These are phyloP conservation scores for Suhomyces xylopsoci DNA, from an alignment of 805 yeast genomes.

Conservation along the genomic window DNA sequence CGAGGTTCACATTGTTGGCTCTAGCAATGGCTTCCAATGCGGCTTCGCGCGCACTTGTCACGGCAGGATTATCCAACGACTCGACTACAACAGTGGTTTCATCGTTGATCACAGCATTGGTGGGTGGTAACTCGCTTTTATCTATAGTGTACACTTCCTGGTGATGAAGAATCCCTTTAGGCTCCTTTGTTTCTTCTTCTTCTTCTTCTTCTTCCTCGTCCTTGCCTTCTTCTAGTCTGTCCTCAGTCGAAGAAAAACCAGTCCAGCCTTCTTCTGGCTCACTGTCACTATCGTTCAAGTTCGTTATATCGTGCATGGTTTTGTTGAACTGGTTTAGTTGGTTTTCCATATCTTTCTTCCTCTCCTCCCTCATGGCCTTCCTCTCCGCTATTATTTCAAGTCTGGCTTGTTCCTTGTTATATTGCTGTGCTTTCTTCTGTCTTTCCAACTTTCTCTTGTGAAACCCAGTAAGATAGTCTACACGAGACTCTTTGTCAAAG, in stretches of 20 bases:
- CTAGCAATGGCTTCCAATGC: conserved; percentile 48
- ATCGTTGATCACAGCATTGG: conserved; percentile 42
- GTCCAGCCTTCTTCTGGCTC: conserved; percentile 30
- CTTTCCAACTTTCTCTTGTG: conserved; percentile 90
- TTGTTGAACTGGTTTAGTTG: conserved; percentile 59
- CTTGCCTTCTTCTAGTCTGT: background rate
- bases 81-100: conserved; percentile 56
- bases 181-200: background rate
- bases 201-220: conserved; percentile 4
- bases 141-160: conserved; percentile 33
- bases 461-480: conserved; percentile 88
- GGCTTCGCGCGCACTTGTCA: conserved; percentile 29
- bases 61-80: conserved; percentile 46
- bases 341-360: conserved; percentile 60
- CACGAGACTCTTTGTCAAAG: conserved; percentile 75
- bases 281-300: conserved; percentile 7
- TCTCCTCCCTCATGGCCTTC: conserved; percentile 64
- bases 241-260: conserved; percentile 29
- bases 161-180: conserved; percentile 12
- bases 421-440: conserved; percentile 79
- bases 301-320: conserved; percentile 27
- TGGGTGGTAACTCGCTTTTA: conserved; percentile 17
- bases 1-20: conserved; percentile 68
- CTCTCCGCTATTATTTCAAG: conserved; percentile 74
- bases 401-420: conserved; percentile 73